A percentile compares a stretch with the other conserved stretches of the same genome.
phyloP scores from a whole-genome alignment of 306 rosid genomes.

The Pueraria montana region DNA sequence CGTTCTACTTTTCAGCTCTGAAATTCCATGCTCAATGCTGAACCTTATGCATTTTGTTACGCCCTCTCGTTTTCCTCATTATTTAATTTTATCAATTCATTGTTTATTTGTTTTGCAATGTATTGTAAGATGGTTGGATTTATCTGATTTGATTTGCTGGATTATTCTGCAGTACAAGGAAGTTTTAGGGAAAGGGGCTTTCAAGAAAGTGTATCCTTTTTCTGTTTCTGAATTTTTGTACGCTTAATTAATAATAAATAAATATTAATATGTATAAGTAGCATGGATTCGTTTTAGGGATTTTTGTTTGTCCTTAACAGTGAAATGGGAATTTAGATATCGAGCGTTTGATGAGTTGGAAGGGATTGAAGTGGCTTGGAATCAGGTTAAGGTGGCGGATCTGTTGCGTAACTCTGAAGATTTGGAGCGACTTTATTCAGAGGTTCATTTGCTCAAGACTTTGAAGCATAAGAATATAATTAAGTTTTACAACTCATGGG shows the following conservation, averaged over 20 bases:
- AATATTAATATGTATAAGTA: neutral
- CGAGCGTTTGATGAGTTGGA: conserved; percentile 97
- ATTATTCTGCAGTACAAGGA: conserved; percentile 81
- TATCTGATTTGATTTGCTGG: conserved; percentile 41
- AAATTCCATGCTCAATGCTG: neutral
- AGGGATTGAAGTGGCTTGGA: conserved; percentile 99
- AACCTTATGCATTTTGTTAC: conserved; percentile 1
- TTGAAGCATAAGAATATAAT: conserved; percentile 96
- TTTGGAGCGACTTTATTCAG: conserved; percentile 91
- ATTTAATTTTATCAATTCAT: neutral
- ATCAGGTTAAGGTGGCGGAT: conserved; percentile 94
- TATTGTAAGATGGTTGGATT: neutral
- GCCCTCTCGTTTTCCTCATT: neutral
- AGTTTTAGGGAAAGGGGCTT: conserved; percentile 93
- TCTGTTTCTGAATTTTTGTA: conserved; percentile 14
- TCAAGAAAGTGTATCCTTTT: conserved; percentile 98
- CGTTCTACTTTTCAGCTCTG: neutral
- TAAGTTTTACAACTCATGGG: conserved; percentile 90
- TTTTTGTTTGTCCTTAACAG: conserved; percentile 62
- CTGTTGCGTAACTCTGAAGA: conserved; percentile 81
- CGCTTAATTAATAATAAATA: neutral
- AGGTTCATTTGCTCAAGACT: conserved; percentile 94
- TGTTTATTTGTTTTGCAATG: neutral
- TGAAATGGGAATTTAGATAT: conserved; percentile 69
- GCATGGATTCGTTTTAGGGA: neutral